Evolutionary conservation across 208 protist genomes (phyloP).

Genomic region (Trypanosomatidae sp.): DNA sequence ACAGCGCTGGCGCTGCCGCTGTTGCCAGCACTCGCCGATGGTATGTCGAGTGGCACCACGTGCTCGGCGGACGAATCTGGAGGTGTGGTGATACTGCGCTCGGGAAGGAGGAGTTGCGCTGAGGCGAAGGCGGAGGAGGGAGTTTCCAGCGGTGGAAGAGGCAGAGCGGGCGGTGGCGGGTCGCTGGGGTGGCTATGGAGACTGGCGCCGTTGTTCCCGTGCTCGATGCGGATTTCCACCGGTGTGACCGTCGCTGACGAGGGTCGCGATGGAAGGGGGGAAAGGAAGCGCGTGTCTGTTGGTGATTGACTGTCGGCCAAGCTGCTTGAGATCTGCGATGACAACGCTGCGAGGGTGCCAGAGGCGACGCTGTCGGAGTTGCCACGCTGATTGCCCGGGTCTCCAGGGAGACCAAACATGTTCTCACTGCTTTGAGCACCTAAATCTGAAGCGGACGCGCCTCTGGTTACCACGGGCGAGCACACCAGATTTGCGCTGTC

Average conservation of each 20-base stretch:
- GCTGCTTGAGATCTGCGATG: neutral
- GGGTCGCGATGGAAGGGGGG: too few relatives aligned
- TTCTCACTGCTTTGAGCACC: neutral
- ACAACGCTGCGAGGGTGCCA: neutral
- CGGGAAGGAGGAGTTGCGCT: neutral
- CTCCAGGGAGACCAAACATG: neutral
- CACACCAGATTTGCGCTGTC: neutral
- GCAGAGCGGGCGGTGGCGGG: neutral
- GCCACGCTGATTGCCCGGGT: neutral
- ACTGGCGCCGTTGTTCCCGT: too few relatives aligned
- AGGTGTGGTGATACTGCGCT: neutral
- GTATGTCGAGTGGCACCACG: neutral
- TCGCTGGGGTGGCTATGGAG: neutral
- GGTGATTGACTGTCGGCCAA: neutral
- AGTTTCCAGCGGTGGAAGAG: neutral
- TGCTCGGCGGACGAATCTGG: neutral
- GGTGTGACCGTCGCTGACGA: neutral
- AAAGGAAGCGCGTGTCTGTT: neutral
- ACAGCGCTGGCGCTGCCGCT: constrained; percentile 18
- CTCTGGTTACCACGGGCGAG: neutral
- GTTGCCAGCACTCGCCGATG: neutral
- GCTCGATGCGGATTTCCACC: neutral
- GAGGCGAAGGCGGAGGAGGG: neutral
- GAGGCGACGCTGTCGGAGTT: neutral
- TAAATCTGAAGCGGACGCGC: neutral